Percentiles rank a stretch among this genome's conserved stretches.
Evolutionary conservation across 106 monocot genomes (phyloP).

Genomic region (Gastrodia elata): DNA sequence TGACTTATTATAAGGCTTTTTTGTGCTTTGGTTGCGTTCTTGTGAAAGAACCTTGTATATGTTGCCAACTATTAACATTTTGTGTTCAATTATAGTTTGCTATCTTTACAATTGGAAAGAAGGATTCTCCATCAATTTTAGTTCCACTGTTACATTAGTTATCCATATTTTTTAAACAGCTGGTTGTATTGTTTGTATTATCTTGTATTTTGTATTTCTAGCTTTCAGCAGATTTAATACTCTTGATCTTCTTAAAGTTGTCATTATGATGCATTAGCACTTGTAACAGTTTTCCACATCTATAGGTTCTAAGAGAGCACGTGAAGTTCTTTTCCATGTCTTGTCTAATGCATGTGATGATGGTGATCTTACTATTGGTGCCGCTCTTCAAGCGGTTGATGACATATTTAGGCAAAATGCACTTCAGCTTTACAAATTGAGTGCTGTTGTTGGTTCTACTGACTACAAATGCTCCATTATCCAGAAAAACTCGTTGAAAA

Average conservation of each 20-base stretch:
- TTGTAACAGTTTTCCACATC: neutral
- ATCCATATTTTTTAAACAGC: neutral
- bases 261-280: neutral
- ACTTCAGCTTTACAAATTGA: constrained; percentile 50
- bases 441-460: constrained; percentile 32
- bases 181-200: neutral
- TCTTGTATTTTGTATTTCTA: neutral
- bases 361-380: constrained; percentile 80
- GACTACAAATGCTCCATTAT: constrained; percentile 9
- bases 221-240: neutral
- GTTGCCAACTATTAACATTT: neutral
- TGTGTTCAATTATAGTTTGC: neutral
- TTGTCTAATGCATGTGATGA: constrained; percentile 66
- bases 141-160: neutral
- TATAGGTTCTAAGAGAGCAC: constrained; percentile 77
- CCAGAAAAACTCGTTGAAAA: constrained; percentile 4
- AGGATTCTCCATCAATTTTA: neutral
- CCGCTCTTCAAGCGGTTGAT: constrained; percentile 68
- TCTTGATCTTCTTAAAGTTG: neutral
- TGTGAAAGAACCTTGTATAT: neutral
- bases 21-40: neutral
- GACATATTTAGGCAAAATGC: constrained; percentile 77
- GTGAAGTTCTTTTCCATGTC: constrained; percentile 67
- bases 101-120: neutral
- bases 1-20: neutral